phyloP scores from a whole-genome alignment of 2,329 filamentous ascomycete genomes.

The Bipolaris zeicola region DNA sequence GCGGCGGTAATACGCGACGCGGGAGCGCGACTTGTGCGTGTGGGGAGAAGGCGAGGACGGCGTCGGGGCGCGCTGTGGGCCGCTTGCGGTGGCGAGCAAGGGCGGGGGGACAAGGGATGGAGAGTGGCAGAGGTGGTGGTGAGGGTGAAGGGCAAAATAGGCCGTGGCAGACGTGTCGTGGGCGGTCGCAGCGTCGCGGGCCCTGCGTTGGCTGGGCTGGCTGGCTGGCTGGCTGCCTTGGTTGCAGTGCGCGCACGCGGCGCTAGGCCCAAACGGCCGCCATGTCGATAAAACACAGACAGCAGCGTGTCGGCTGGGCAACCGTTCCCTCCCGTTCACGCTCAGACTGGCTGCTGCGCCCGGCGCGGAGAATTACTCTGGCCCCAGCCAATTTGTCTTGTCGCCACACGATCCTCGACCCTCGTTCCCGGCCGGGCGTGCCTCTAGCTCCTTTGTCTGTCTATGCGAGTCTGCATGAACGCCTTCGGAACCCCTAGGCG shows the following conservation, averaged over 20 bases:
- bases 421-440: constrained; percentile 16
- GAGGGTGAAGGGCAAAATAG: constrained; percentile 14
- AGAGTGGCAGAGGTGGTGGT: constrained; percentile 2
- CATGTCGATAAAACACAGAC: constrained; percentile 10
- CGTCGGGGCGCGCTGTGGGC: constrained; percentile 9
- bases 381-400: constrained; percentile 10
- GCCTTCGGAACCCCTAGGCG: constrained; percentile 6
- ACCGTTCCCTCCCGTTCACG: constrained; percentile 17
- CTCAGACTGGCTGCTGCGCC: constrained; percentile 17
- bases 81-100: not conserved
- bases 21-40: constrained; percentile 30
- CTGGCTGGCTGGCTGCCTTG: not conserved
- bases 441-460: constrained; percentile 3
- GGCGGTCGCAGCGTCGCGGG: constrained; percentile 3
- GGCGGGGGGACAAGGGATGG: constrained; percentile 10
- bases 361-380: constrained; percentile 15
- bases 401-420: constrained; percentile 1
- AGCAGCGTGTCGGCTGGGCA: constrained; percentile 18
- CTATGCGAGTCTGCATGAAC: constrained; percentile 5
- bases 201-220: not conserved
- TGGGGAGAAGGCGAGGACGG: not conserved
- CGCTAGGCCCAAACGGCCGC: constrained; percentile 11
- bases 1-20: constrained; percentile 33
- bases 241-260: not conserved
- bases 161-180: constrained; percentile 21